Percentiles rank a stretch among this genome's conserved stretches.
These are phyloP conservation scores for Neurospora sp. DNA, from an alignment of 495 filamentous ascomycete species.

Conservation along the genomic window DNA sequence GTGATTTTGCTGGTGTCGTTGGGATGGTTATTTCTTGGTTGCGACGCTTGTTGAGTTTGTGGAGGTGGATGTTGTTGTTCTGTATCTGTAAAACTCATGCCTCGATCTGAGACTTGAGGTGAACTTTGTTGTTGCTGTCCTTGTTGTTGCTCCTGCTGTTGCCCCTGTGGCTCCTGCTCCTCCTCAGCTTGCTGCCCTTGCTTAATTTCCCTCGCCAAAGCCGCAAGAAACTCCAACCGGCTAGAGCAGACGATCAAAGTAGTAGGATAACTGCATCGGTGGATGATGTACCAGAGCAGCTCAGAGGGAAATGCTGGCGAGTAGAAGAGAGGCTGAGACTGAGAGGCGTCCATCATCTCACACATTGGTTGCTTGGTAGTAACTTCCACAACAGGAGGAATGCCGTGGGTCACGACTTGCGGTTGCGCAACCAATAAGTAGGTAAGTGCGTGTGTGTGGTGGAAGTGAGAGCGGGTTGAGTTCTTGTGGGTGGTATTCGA, in stretches of 20 bases:
- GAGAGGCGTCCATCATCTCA: not conserved
- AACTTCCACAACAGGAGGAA: not conserved
- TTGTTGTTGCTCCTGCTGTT: not conserved
- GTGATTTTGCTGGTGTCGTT: not conserved
- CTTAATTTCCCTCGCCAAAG: constrained; percentile 26
- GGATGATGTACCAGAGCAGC: constrained; percentile 55
- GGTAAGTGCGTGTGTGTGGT: not conserved
- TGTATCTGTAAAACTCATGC: not conserved
- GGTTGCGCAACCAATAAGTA: not conserved
- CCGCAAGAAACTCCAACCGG: constrained; percentile 50
- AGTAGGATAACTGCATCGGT: constrained; percentile 41
- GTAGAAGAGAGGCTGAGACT: constrained; percentile 31
- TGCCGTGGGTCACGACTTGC: not conserved
- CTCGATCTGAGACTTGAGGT: not conserved
- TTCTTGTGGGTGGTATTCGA: not conserved
- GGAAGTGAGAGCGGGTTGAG: not conserved
- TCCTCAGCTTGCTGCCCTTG: not conserved
- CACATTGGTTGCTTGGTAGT: not conserved
- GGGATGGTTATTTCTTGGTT: not conserved
- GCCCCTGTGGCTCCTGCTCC: not conserved
- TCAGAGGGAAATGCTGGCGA: constrained; percentile 44
- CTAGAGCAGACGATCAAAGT: constrained; percentile 63
- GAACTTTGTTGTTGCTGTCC: not conserved
- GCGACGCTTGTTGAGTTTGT: not conserved
- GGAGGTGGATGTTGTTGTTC: not conserved